phyloP scores from a whole-genome alignment of 2,329 filamentous ascomycete species.

The Talaromyces atroroseus region DNA sequence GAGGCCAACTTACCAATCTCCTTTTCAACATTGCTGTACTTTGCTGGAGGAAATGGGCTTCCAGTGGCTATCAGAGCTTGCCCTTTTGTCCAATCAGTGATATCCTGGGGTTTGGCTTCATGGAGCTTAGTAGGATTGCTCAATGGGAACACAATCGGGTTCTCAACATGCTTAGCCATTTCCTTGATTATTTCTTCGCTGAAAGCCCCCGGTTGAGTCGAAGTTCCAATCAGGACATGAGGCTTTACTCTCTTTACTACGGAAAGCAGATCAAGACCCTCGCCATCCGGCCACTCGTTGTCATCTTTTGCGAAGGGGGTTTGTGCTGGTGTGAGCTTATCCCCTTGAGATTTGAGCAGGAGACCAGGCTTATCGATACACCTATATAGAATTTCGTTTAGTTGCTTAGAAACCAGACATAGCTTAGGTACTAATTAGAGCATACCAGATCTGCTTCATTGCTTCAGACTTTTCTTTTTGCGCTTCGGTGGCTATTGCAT shows the following conservation, averaged over 20 bases:
- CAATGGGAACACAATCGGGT: conserved; percentile 74
- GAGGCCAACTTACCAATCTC: conserved; percentile 45
- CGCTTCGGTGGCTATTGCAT: conserved; percentile 68
- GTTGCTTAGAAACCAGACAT: too few species aligned
- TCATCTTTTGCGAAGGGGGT: conserved; percentile 60
- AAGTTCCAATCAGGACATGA: conserved; percentile 78
- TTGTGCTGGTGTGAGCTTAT: conserved; percentile 64
- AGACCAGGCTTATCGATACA: conserved; percentile 77
- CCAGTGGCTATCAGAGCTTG: conserved; percentile 76
- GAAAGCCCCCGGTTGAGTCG: conserved; percentile 70
- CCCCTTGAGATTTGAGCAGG: conserved; percentile 57
- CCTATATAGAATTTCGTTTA: conserved; percentile 33
- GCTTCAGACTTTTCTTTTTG: conserved; percentile 67
- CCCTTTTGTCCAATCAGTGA: conserved; percentile 73
- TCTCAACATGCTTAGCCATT: conserved; percentile 67
- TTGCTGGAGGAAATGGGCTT: conserved; percentile 72
- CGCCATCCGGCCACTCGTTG: conserved; percentile 55
- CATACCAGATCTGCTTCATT: conserved; percentile 63
- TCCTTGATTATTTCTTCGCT: conserved; percentile 67
- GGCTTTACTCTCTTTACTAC: conserved; percentile 68
- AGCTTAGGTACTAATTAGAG: not conserved
- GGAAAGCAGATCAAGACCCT: conserved; percentile 55
- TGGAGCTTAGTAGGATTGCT: conserved; percentile 81
- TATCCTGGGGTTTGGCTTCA: conserved; percentile 71
- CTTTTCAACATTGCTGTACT: conserved; percentile 49